Conservation (phyloP, 139 green algal genomes). For the Chlamydomonas urium region DNA sequence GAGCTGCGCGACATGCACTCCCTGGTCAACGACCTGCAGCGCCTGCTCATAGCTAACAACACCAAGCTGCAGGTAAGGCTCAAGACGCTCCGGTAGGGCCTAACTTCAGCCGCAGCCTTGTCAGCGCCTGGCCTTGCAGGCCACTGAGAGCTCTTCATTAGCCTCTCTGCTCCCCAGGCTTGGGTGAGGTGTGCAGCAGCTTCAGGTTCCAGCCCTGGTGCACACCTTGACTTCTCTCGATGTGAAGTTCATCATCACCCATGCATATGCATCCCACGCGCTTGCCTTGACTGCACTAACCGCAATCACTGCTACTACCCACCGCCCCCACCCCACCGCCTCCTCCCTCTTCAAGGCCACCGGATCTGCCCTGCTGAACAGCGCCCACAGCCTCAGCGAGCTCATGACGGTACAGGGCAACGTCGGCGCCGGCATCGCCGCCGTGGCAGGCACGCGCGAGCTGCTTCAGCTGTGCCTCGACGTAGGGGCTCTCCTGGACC, state of each 20-base stretch:
- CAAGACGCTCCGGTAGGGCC: too few species aligned
- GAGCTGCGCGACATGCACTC: slow-evolving; percentile 39
- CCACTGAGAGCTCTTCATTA: too few species aligned
- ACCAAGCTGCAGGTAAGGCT: neutral
- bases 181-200: too few species aligned
- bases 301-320: too few species aligned
- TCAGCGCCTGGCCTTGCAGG: too few species aligned
- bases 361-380: slow-evolving; percentile 15
- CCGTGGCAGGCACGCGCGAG: slow-evolving; percentile 26
- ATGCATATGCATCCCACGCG: too few species aligned
- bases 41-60: neutral
- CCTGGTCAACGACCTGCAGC: neutral
- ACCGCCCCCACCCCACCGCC: neutral
- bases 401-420: slow-evolving; percentile 27
- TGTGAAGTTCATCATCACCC: too few species aligned
- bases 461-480: slow-evolving; percentile 49
- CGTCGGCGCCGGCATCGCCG: slow-evolving; percentile 29
- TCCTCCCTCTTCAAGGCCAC: neutral
- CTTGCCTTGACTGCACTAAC: too few species aligned
- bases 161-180: too few species aligned
- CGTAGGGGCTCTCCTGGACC: slow-evolving; percentile 32
- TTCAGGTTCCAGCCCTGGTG: too few species aligned
- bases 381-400: slow-evolving; percentile 8
- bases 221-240: too few species aligned
- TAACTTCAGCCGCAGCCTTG: too few species aligned